These are phyloP conservation scores for Clarireedia sp. DNA, from an alignment of 2,329 filamentous ascomycete species.

Conservation along the genomic window DNA sequence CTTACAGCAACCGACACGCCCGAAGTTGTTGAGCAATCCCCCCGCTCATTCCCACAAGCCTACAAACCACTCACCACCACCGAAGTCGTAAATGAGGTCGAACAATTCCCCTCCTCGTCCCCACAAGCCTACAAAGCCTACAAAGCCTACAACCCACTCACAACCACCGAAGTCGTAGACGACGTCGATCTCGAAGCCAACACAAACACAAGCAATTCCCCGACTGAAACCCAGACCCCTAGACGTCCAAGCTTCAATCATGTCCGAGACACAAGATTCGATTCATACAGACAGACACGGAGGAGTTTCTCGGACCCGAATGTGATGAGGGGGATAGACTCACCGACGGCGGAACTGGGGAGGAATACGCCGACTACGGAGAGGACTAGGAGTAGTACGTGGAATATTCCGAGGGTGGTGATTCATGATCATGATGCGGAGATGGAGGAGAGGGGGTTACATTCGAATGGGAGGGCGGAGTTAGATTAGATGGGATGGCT, in stretches of 20 bases:
- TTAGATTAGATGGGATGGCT: neutral
- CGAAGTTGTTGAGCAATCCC: neutral
- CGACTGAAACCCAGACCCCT: neutral
- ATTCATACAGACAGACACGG: constrained; percentile 13
- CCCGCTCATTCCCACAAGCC: neutral
- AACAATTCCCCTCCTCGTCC: neutral
- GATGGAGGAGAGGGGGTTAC: neutral
- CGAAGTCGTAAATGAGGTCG: too few relatives aligned
- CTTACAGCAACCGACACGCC: neutral
- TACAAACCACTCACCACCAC: too few relatives aligned
- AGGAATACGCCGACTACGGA: neutral
- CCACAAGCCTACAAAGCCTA: constrained; percentile 8
- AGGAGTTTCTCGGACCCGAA: constrained; percentile 4
- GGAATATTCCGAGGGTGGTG: constrained; percentile 13
- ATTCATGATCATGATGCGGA: constrained; percentile 20
- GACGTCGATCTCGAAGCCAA: constrained; percentile 2
- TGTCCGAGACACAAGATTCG: constrained; percentile 17
- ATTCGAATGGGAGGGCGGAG: neutral
- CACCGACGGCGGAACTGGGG: too few relatives aligned
- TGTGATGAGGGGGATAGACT: neutral
- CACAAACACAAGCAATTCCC: neutral
- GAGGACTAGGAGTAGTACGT: constrained; percentile 5
- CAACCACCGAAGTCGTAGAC: constrained; percentile 4
- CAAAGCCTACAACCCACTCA: too few relatives aligned
- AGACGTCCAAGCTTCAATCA: constrained; percentile 16